Percentiles rank a stretch among this genome's conserved stretches.
These are phyloP conservation scores for Rhizopus arrhizus DNA, from an alignment of 371 early-diverging fungal species.

Conservation along the genomic window DNA sequence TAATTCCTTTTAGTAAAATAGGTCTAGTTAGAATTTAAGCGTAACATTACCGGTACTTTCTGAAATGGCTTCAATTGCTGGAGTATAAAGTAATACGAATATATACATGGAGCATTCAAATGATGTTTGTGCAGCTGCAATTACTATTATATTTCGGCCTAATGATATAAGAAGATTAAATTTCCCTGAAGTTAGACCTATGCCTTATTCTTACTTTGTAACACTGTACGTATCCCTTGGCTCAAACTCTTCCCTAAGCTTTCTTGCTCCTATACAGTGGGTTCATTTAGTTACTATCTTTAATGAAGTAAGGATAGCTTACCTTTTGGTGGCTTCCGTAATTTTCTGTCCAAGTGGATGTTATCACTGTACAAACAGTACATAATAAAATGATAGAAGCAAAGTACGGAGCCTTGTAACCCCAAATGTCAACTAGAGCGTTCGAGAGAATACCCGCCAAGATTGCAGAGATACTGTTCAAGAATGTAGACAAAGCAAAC, in stretches of 20 bases:
- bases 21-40: not conserved
- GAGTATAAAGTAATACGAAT: constrained; percentile 78
- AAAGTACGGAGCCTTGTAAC: constrained; percentile 66
- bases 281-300: not conserved
- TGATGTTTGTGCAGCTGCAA: constrained; percentile 72
- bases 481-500: constrained; percentile 69
- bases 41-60: constrained; percentile 5
- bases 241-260: not conserved
- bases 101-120: constrained; percentile 85
- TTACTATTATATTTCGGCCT: constrained; percentile 54
- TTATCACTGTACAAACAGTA: constrained; percentile 54
- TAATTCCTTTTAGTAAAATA: constrained; percentile 3
- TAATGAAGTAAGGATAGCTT: not conserved
- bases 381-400: constrained; percentile 54
- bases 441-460: constrained; percentile 72
- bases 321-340: constrained; percentile 58
- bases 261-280: not conserved
- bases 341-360: constrained; percentile 70
- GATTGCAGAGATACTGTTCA: constrained; percentile 77
- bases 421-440: constrained; percentile 54
- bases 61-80: constrained; percentile 59
- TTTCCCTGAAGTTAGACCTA: not conserved
- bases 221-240: not conserved
- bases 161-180: not conserved
- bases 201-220: not conserved